phyloP scores from a whole-genome alignment of 192 early-diverging fungal species.

The Mortierella antarctica region DNA sequence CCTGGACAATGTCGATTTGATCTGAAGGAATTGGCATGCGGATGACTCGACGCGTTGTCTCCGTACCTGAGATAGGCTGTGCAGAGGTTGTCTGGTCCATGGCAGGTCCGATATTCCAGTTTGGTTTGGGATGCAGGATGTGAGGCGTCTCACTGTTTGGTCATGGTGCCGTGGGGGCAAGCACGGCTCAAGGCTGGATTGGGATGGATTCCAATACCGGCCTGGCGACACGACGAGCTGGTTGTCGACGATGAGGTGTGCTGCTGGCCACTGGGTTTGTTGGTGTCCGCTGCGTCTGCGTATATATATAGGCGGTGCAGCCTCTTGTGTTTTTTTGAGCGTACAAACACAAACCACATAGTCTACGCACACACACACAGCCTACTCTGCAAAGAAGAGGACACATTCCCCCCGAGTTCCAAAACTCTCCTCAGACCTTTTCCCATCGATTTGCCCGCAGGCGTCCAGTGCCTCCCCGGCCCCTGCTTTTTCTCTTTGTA shows the following conservation, averaged over 20 bases:
- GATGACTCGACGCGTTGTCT: too few species aligned
- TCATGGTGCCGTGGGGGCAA: background rate
- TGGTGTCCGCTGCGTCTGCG: too few species aligned
- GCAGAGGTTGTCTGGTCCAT: too few species aligned
- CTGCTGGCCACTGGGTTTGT: background rate
- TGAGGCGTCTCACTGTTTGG: background rate
- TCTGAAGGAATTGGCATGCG: too few species aligned
- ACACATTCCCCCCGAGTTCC: background rate
- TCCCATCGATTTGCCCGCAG: background rate
- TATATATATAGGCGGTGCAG: too few species aligned
- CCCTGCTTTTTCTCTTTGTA: background rate
- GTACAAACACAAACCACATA: background rate
- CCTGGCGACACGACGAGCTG: background rate
- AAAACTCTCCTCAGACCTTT: too few species aligned
- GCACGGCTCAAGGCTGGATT: conserved; percentile 28
- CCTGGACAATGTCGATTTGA: too few species aligned
- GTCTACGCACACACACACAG: background rate
- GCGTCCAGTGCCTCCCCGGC: background rate
- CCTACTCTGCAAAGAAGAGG: background rate
- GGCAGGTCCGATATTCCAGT: background rate
- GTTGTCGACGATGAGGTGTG: background rate
- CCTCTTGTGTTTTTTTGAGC: background rate
- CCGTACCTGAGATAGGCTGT: too few species aligned
- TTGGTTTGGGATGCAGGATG: background rate
- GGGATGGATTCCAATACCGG: conserved; percentile 34